Percentiles rank a stretch among this genome's conserved stretches.
These are phyloP conservation scores for Suillus occidentalis DNA, from an alignment of 768 basidiomycete species.

Conservation along the genomic window DNA sequence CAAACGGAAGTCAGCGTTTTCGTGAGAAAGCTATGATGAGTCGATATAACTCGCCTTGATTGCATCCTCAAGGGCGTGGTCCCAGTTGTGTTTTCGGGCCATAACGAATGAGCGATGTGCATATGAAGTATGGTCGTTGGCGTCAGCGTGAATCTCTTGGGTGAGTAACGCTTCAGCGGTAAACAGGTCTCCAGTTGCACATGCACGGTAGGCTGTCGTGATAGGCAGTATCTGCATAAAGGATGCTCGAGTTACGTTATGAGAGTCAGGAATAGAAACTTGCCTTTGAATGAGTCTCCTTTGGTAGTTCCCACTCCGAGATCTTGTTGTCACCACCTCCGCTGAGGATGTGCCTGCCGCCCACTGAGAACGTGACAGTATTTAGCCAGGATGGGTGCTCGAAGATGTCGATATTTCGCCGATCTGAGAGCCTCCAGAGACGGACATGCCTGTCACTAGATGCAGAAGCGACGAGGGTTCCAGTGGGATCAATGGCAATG, in stretches of 20 bases:
- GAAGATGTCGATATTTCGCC: neutral
- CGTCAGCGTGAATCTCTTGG: too few relatives aligned
- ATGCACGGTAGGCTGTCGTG: neutral
- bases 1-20: too few relatives aligned
- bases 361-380: neutral
- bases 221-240: neutral
- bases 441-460: neutral
- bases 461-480: neutral
- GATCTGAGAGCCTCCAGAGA: neutral
- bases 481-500: too few relatives aligned
- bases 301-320: neutral
- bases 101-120: too few relatives aligned
- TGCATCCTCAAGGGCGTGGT: too few relatives aligned
- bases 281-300: neutral
- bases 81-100: too few relatives aligned
- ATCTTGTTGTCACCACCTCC: neutral
- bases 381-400: fast-evolving
- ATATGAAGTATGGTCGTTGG: too few relatives aligned
- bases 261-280: neutral
- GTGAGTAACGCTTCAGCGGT: too few relatives aligned
- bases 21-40: too few relatives aligned
- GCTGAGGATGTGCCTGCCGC: neutral
- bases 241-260: neutral
- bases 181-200: neutral
- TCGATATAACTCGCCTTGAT: too few relatives aligned